Evolutionary conservation across 345 rosid genomes (phyloP).

Genomic region (Raphanus sativus): DNA sequence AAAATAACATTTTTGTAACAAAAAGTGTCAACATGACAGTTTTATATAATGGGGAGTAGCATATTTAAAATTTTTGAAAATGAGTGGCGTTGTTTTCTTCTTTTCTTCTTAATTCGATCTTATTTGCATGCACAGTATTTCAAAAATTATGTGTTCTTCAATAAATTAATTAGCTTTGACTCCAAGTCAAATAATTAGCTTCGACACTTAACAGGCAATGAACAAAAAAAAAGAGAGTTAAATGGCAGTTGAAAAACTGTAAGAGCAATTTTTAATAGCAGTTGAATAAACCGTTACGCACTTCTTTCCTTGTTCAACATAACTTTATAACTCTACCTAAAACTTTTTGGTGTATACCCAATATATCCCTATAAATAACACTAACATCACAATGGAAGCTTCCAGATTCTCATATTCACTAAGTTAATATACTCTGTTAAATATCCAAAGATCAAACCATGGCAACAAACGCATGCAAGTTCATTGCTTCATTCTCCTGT

Average conservation of each 20-base stretch:
- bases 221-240: too few relatives aligned
- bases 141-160: not conserved
- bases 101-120: not conserved
- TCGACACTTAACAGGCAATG: too few relatives aligned
- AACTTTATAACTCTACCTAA: not conserved
- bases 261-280: not conserved
- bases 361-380: not conserved
- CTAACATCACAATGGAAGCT: not conserved
- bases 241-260: not conserved
- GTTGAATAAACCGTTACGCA: not conserved
- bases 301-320: not conserved
- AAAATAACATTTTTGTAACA: not conserved
- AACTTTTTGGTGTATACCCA: too few relatives aligned
- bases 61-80: not conserved
- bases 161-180: not conserved
- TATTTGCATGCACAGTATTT: not conserved
- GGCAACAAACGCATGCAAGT: constrained; percentile 22
- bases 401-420: constrained; percentile 4
- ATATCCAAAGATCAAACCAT: constrained; percentile 10
- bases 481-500: constrained; percentile 8
- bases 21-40: not conserved
- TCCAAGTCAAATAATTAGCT: too few relatives aligned
- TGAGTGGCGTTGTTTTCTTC: not conserved
- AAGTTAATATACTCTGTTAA: not conserved
- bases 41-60: not conserved